Evolutionary conservation across 2,329 filamentous ascomycete genomes (phyloP), one percentile per base, ranked within the genome.

Genomic region (Spiromastix sp.): DNA sequence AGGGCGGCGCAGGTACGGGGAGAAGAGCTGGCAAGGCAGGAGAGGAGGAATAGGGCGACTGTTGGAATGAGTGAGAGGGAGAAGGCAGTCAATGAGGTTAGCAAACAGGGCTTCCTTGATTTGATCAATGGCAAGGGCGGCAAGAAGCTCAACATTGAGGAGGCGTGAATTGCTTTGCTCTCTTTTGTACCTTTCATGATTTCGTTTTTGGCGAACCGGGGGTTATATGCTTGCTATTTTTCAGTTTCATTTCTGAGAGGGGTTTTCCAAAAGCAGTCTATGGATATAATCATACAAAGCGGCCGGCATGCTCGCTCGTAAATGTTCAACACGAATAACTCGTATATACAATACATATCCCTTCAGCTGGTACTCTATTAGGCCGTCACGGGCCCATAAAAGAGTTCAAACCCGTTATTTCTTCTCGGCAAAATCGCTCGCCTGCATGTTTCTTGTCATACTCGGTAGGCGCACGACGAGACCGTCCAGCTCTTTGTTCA

Each of bases 381-480:
- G n/a, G n/a, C n/a, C n/a, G n/a, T n/a, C n/a, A n/a, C n/a, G n/a
- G n/a, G n/a, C n/a, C n/a, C n/a, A n/a, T n/a, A n/a, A n/a, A n/a
- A n/a, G 19, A 30, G 27, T n/a, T 16, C 11, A 31, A 18, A n/a
- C 18, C 12, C 15, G 16, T 31, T n/a, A n/a, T 48, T 61, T 63
- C 49, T 64, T 49, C 19, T 60, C 48, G 57, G 52, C 69, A 51
- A 98, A 98, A 63, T 98, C 91, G 59, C 85, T 93, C 10, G 85
- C 85, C 64, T 98, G 91, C 62, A 98, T 53, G 55, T 98, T 98
- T 58, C 91, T 73, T 45, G 91, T 96, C 86, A 95, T 95, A 24
- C 77, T 78, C 9, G 91, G 91, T 52, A 98, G 63, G 59, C 76
- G 82, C 20, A 98, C 85, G 30, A 77, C 75, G 50, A 98, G 45